Evolutionary conservation across 176 grass and related monocot genomes (phyloP).

Genomic region (Neostapfia colusana): DNA sequence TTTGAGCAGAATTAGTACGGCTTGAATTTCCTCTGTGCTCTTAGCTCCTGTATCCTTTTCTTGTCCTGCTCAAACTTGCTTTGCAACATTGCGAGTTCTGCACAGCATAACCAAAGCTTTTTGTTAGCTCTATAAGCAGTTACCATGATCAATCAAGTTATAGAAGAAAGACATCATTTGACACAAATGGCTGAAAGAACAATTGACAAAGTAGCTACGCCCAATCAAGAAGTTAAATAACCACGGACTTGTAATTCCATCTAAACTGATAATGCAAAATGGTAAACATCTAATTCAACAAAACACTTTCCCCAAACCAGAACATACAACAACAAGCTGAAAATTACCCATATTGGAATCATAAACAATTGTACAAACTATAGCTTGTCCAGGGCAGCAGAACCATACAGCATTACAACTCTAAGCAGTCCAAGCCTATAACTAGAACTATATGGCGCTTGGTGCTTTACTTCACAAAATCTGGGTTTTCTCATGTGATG

Average conservation of each 20-base stretch:
- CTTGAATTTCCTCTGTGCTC: constrained; percentile 87
- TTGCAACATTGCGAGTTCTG: constrained; percentile 89
- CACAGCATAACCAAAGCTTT: constrained; percentile 7
- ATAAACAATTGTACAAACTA: too few relatives aligned
- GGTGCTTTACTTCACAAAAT: constrained; percentile 1
- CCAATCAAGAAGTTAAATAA: constrained; percentile 13
- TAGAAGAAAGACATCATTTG: neutral
- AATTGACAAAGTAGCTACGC: neutral
- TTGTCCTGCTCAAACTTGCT: constrained; percentile 94
- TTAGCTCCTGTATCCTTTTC: constrained; percentile 82
- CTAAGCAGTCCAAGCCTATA: neutral
- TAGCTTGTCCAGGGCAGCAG: too few relatives aligned
- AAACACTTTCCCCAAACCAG: constrained; percentile 1
- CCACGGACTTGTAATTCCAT: neutral
- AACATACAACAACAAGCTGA: constrained; percentile 3
- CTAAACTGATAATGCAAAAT: neutral
- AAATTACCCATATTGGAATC: neutral
- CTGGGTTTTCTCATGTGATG: neutral
- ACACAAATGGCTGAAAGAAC: neutral
- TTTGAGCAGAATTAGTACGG: constrained; percentile 54
- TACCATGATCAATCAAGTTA: neutral
- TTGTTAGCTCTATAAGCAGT: constrained; percentile 13
- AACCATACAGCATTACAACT: neutral
- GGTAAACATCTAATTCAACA: neutral
- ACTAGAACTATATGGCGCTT: neutral